Base-by-base conservation (phyloP, 1,139 yeast species). In the Hyphopichia buzzinii region DNA sequence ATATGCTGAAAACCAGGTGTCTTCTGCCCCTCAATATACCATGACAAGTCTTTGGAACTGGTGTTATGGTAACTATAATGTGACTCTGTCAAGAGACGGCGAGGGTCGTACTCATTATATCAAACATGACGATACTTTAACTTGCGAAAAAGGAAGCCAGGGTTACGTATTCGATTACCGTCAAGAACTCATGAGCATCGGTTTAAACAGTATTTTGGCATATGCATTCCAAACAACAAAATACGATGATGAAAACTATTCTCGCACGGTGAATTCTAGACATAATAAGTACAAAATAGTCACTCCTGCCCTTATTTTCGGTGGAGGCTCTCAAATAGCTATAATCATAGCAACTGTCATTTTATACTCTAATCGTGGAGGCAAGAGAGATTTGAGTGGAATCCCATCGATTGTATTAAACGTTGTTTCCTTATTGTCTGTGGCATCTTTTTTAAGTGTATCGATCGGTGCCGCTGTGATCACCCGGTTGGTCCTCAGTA, bases 21-120 rank as follows among this genome's bases (percentile, higher is more conserved):
- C 62, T 5, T 47, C 54, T 23, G 74, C 80, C 0, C 82, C 84
- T 0, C 81, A 78, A 47, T 68, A 60, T 42, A 63, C 76, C 8
- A 44, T 62, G 6, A 59, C 74, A 0, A 64, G 73, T 2, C 39
- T 74, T 11, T 62, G 70, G 62, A 52, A 55, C 33, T 74, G 76
- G 66, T 79, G 83, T 49, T 61, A 56, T 32, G 76, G 79, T 3
- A 55, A 57, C 35, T 75, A 72, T 49, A 56, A 56, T 31, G 46
- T 50, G 12, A 54, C 64, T 3, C 36, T 48, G 17, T 33, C 37
- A 10, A 19, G 24, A 8, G 51, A 45, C 17, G 21, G 26, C 3
- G 26, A 47, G 23, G 63, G 62, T 2, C 28, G 28, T 4, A 16
- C 26, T 1, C 33, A 43, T 13, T 41, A 39, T 26, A 33, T 26